phyloP scores from a whole-genome alignment of 768 basidiomycete species.

The Termitomyces sp. region DNA sequence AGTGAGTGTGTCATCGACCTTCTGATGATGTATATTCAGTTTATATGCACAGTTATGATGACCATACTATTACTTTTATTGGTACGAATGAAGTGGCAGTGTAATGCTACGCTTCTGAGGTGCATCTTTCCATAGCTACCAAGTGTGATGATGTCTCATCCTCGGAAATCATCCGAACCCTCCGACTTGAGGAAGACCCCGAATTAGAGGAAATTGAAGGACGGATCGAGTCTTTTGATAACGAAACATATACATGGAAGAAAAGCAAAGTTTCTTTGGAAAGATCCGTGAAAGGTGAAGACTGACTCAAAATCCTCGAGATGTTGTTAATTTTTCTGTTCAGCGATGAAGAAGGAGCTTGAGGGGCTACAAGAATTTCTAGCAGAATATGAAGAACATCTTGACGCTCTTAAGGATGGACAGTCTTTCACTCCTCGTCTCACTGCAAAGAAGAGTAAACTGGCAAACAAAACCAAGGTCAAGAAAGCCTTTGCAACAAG shows the following conservation, averaged over 20 bases:
- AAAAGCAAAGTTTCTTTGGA: conserved; percentile 34
- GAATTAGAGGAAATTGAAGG: conserved; percentile 46
- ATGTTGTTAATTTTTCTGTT: neutral
- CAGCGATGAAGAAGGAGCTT: conserved; percentile 36
- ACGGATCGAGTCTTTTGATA: conserved; percentile 29
- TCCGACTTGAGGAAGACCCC: conserved; percentile 47
- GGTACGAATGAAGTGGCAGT: conserved; percentile 24
- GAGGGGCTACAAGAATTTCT: conserved; percentile 28
- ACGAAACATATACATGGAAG: conserved; percentile 33
- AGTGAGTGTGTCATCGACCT: conserved; percentile 29
- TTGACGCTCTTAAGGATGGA: conserved; percentile 40
- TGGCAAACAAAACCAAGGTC: conserved; percentile 4
- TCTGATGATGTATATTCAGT: neutral
- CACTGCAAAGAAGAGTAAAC: conserved; percentile 21
- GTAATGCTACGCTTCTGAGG: neutral
- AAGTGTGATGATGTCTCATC: conserved; percentile 64
- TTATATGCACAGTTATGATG: conserved; percentile 44
- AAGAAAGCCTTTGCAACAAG: conserved; percentile 17
- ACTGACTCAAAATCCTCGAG: neutral
- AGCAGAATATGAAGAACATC: conserved; percentile 37
- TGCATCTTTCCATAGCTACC: conserved; percentile 31
- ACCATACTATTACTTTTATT: conserved; percentile 55
- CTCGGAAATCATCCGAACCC: conserved; percentile 46
- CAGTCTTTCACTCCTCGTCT: conserved; percentile 36
- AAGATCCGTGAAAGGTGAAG: conserved; percentile 34